Evolutionary conservation across 305 asterid species (phyloP).

Genomic region (Petunia hybrid): DNA sequence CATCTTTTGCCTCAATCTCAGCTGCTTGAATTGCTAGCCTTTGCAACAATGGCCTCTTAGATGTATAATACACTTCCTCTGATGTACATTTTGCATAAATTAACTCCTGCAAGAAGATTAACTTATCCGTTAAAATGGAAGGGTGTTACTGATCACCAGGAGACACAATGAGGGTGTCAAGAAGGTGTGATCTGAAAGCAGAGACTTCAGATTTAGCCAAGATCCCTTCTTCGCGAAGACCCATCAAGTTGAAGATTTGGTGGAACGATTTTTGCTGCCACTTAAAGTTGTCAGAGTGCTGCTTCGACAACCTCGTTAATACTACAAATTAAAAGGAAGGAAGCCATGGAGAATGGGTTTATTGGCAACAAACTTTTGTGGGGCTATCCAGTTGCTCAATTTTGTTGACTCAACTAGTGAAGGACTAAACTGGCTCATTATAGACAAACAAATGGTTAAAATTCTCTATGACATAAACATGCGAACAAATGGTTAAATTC

Average conservation of each 20-base stretch:
- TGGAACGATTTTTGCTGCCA: slow-evolving; percentile 99
- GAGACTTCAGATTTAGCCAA: slow-evolving; percentile 78
- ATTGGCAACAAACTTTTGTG: background rate
- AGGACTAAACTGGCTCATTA: background rate
- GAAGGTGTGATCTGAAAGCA: slow-evolving; percentile 70
- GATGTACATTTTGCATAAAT: slow-evolving; percentile 77
- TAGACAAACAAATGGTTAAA: background rate
- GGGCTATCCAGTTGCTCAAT: background rate
- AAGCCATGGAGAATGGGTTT: background rate
- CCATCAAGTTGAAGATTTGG: slow-evolving; percentile 85
- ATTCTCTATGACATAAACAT: background rate
- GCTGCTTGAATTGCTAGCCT: slow-evolving; percentile 95
- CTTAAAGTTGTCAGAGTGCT: slow-evolving; percentile 86
- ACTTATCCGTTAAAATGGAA: slow-evolving; percentile 75
- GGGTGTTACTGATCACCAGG: slow-evolving; percentile 78
- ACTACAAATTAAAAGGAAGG: background rate
- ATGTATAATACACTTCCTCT: slow-evolving; percentile 84
- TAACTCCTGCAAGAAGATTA: slow-evolving; percentile 92
- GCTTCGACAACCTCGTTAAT: slow-evolving; percentile 56
- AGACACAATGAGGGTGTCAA: slow-evolving; percentile 69
- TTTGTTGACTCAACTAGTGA: background rate
- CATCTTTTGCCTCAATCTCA: slow-evolving; percentile 70
- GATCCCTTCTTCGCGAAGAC: slow-evolving; percentile 82
- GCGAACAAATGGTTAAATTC: background rate
- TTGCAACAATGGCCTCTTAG: slow-evolving; percentile 86